Evolutionary conservation across 164 flowering plant species (phyloP), one percentile per base, ranked within the genome.

Genomic region (Stephania cephalantha): DNA sequence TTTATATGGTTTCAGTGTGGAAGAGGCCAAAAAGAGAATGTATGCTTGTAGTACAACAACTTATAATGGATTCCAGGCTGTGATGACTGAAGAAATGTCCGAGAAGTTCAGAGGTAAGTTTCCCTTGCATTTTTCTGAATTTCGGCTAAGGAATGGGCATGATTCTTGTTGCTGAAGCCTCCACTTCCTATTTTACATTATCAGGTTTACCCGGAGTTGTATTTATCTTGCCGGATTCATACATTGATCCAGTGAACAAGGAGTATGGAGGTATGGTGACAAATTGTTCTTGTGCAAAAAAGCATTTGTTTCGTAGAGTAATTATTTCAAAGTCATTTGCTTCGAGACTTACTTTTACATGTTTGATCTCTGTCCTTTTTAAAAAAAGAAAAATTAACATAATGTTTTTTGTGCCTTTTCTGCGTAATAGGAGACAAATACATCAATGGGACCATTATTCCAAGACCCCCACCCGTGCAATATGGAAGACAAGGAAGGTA

Each of bases 21-120:
- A 94, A 84, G 97, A 94, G 82, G 98, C 97, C 10, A 96, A 91
- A 81, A 83, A 86, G 76, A 90, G 73, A 73, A 96, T 94, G 68
- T 96, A 94, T 86, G 98, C 99, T 15, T 90, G 93, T 75, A 94
- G 98, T 84, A 96, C 99, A 15, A 90, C 99, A 17, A 92, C 92
- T 22, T 96, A 92, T 78, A 71, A 68, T 7, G 97, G 99, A n/a
- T 96, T 96, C 85, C 99, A 96, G 79, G 94, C 85, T 78, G 79
- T 81, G 70, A 86, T 90, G 88, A 84, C 97, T 3, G 93, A 94
- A 80, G 95, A 87, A 72, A 90, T 86, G 82, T 91, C 98, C 1
- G 84, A 94, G 75, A 89, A 90, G 82, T 94, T 94, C 78, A 75
- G 85, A 72, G 90, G 98, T 90, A 80, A 44, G 77, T 9, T 71